A percentile compares a stretch with the other conserved stretches of the same genome.
Conservation (phyloP, 345 rosid species). For the Corymbia maculata region DNA sequence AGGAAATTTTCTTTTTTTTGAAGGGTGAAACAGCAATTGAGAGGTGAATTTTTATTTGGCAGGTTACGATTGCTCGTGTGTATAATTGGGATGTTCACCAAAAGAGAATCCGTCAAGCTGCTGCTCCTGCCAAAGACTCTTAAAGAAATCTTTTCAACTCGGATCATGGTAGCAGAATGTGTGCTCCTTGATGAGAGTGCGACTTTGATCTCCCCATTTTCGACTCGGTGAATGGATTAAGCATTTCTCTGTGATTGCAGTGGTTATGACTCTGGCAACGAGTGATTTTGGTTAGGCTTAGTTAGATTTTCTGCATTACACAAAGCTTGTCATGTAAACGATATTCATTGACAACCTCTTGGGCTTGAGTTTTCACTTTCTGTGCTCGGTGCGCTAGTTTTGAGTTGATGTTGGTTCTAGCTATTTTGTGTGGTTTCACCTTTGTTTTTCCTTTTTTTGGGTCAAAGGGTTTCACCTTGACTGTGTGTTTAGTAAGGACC, state of each 20-base stretch:
- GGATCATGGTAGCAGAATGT: background rate
- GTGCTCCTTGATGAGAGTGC: background rate
- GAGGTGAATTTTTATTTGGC: background rate
- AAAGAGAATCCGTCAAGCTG: constrained; percentile 55
- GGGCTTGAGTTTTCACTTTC: background rate
- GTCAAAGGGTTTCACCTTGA: background rate
- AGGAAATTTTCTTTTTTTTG: background rate
- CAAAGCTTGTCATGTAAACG: background rate
- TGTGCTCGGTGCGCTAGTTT: background rate
- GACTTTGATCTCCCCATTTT: background rate
- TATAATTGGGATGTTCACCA: constrained; percentile 97
- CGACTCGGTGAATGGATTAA: background rate
- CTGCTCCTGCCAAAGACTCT: constrained; percentile 33
- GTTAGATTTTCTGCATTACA: background rate
- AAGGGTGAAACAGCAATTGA: background rate
- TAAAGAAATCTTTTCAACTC: background rate
- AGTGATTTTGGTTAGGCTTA: background rate
- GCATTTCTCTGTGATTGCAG: background rate
- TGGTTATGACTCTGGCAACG: background rate
- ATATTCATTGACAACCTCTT: background rate
- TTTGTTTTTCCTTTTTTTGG: background rate
- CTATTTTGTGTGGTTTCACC: background rate
- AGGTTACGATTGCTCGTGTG: constrained; percentile 42
- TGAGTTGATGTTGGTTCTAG: background rate
- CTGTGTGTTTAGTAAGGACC: background rate